These are phyloP conservation scores for Ogataea nakhonphanomensis DNA, from an alignment of 805 yeast genomes.

Conservation along the genomic window DNA sequence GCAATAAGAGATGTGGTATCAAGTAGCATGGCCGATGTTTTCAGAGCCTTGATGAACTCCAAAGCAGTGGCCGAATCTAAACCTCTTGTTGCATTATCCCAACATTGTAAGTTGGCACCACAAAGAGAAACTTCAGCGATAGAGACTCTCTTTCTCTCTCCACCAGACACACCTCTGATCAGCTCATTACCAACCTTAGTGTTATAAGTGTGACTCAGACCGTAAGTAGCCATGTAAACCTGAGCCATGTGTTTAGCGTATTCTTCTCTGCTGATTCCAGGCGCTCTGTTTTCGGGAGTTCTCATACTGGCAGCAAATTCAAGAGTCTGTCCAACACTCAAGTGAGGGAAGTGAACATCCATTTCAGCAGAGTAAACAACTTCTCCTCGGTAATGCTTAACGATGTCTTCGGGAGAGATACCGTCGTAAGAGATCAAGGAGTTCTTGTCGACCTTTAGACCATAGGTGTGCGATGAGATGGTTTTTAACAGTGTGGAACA, in stretches of 20 bases:
- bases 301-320: conserved; percentile 58
- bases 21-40: conserved; percentile 49
- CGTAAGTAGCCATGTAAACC: conserved; percentile 27
- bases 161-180: conserved; percentile 64
- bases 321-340: conserved; percentile 64
- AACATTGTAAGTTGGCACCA: conserved; percentile 45
- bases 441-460: conserved; percentile 47
- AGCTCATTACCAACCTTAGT: conserved; percentile 63
- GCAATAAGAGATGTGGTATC: conserved; percentile 52
- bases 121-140: conserved; percentile 51
- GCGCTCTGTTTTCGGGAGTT: conserved; percentile 59
- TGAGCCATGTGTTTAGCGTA: conserved; percentile 53
- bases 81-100: conserved; percentile 73
- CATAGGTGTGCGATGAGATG: conserved; percentile 55
- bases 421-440: conserved; percentile 54
- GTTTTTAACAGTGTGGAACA: conserved; percentile 66
- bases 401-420: conserved; percentile 47
- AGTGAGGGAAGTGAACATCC: conserved; percentile 65
- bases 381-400: conserved; percentile 58
- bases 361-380: conserved; percentile 68
- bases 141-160: conserved; percentile 64
- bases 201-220: conserved; percentile 46
- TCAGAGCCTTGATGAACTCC: conserved; percentile 57
- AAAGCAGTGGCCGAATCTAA: conserved; percentile 68
- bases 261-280: conserved; percentile 55